Evolutionary conservation across 371 early-diverging fungal species (phyloP).

Genomic region (Batrachochytrium dendrobatidis): DNA sequence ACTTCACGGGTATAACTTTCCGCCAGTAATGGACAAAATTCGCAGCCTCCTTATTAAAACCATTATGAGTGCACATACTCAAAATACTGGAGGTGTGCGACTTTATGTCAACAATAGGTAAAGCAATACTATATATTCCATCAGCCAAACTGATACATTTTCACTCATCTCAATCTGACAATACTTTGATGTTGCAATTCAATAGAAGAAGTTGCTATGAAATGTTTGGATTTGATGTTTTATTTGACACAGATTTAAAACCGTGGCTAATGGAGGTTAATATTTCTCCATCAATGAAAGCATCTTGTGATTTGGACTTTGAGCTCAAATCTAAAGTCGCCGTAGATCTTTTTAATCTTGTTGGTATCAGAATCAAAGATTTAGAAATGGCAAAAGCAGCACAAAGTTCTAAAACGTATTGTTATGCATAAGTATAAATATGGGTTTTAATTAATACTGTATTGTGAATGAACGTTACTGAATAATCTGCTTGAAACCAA

Average conservation of each 20-base stretch:
- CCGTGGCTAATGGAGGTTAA: slow-evolving; percentile 47
- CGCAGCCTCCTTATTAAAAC: slow-evolving; percentile 19
- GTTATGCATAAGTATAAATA: not conserved
- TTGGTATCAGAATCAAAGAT: slow-evolving; percentile 26
- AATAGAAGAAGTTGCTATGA: slow-evolving; percentile 29
- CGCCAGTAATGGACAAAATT: slow-evolving; percentile 15
- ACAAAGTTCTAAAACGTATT: not conserved
- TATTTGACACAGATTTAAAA: slow-evolving; percentile 30
- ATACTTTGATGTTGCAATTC: not conserved
- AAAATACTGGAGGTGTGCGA: slow-evolving; percentile 18
- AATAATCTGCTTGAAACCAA: too few species aligned
- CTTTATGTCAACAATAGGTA: slow-evolving; percentile 18
- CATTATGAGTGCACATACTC: slow-evolving; percentile 19
- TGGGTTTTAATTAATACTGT: not conserved
- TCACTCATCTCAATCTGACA: too few species aligned
- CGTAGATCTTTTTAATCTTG: slow-evolving; percentile 34
- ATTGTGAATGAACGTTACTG: not conserved
- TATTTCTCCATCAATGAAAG: slow-evolving; percentile 35
- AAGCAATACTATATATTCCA: too few species aligned
- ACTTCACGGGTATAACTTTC: slow-evolving; percentile 14
- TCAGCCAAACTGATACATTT: too few species aligned
- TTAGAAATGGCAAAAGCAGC: slow-evolving; percentile 12
- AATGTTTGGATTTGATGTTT: slow-evolving; percentile 38
- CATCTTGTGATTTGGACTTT: slow-evolving; percentile 28
- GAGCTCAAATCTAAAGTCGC: slow-evolving; percentile 26